Evolutionary conservation across 148 eudicot genomes (phyloP).

Genomic region (Arbutus unedo): DNA sequence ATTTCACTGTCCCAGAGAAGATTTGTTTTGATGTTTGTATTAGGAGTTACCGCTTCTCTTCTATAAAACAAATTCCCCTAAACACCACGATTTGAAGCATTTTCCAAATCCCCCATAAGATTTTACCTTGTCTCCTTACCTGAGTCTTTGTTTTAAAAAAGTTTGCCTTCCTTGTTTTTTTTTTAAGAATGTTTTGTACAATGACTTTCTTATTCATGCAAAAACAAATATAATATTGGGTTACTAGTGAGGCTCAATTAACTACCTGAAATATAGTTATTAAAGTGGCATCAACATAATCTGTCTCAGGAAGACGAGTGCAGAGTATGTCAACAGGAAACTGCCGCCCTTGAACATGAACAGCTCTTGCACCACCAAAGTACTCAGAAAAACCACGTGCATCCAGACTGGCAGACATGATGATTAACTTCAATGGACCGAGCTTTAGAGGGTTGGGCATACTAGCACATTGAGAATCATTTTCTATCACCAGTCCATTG

Average conservation of each 20-base stretch:
- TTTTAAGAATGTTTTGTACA: not conserved
- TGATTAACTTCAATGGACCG: slow-evolving; percentile 70
- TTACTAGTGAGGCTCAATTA: not conserved
- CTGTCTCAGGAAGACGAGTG: slow-evolving; percentile 70
- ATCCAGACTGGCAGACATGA: slow-evolving; percentile 99
- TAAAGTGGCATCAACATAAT: slow-evolving; percentile 81
- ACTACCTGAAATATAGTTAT: slow-evolving; percentile 88
- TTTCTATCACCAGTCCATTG: slow-evolving; percentile 27
- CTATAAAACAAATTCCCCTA: not conserved
- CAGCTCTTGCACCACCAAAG: slow-evolving; percentile 84
- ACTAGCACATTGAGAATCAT: slow-evolving; percentile 25
- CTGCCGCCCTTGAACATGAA: slow-evolving; percentile 91
- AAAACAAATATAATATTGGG: not conserved
- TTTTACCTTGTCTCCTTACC: not conserved
- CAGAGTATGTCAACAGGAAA: slow-evolving; percentile 85
- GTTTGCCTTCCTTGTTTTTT: not conserved
- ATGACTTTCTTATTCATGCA: not conserved
- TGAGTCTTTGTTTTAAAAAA: not conserved
- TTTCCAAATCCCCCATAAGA: not conserved
- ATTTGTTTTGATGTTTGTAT: not conserved
- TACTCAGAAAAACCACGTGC: slow-evolving; percentile 81
- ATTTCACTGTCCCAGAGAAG: not conserved
- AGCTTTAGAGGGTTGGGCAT: slow-evolving; percentile 39
- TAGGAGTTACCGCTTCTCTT: not conserved
- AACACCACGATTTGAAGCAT: not conserved